Conservation (phyloP, 495 filamentous ascomycete species). For the Neurospora sp. region DNA sequence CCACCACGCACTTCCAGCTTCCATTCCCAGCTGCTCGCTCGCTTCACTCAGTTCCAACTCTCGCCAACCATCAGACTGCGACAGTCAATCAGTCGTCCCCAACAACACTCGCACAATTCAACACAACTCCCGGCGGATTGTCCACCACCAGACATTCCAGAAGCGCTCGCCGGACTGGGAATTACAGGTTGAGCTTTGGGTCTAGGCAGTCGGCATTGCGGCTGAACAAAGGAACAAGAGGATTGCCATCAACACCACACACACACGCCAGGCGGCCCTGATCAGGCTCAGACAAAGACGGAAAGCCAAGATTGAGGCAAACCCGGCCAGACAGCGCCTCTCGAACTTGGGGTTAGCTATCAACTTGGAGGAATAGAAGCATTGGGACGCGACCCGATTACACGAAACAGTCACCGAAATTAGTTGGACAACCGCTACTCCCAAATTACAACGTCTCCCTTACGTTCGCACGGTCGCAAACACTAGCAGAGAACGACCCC, state of each 20-base stretch:
- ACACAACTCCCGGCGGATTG: not conserved
- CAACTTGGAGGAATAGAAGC: not conserved
- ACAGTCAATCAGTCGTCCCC: slow-evolving; percentile 1
- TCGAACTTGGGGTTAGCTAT: not conserved
- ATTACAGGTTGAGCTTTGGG: not conserved
- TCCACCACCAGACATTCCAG: not conserved
- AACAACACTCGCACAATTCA: slow-evolving; percentile 2
- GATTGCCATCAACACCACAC: not conserved
- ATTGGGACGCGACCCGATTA: not conserved
- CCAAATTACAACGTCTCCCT: not conserved
- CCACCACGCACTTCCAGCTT: slow-evolving; percentile 7
- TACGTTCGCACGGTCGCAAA: slow-evolving; percentile 1
- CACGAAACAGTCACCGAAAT: not conserved
- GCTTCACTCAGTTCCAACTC: not conserved
- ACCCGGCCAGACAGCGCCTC: not conserved
- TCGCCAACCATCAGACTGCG: slow-evolving; percentile 8
- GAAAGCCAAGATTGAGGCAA: not conserved
- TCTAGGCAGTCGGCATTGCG: not conserved
- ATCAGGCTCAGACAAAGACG: not conserved
- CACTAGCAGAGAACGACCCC: not conserved
- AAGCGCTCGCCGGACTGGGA: not conserved
- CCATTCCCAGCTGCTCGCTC: not conserved
- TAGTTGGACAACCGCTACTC: not conserved
- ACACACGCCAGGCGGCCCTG: not conserved
- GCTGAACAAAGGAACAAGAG: not conserved